Percentiles rank a stretch among this genome's conserved stretches.
Evolutionary conservation across 2,329 filamentous ascomycete genomes (phyloP).

Genomic region (Exophiala spinifera): DNA sequence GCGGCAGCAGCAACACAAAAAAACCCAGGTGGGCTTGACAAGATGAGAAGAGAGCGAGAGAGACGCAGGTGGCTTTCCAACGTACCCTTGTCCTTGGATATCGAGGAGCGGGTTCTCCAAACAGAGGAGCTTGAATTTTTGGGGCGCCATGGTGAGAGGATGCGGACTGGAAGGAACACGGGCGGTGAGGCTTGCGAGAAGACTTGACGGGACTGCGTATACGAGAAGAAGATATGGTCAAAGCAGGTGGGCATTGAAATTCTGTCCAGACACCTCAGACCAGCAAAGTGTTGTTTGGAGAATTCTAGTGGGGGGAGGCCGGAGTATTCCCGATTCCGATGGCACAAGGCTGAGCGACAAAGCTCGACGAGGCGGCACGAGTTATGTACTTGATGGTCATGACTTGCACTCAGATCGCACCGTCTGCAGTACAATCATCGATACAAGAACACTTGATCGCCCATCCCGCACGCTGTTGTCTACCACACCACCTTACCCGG

Average conservation of each 20-base stretch:
- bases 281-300: background rate
- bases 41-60: no score
- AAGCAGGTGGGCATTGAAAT: background rate
- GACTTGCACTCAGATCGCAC: background rate
- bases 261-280: background rate
- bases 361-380: background rate
- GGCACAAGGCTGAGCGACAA: background rate
- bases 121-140: constrained; percentile 85
- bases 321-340: background rate
- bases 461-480: no score
- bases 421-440: background rate
- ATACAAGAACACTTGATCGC: no score
- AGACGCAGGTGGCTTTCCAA: constrained; percentile 13
- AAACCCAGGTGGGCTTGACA: background rate
- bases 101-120: constrained; percentile 97
- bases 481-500: no score
- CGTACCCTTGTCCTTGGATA: constrained; percentile 76
- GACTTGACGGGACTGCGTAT: background rate
- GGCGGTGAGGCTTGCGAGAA: background rate
- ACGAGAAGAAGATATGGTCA: background rate
- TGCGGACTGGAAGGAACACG: constrained; percentile 13
- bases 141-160: constrained; percentile 60
- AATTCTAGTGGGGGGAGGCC: background rate
- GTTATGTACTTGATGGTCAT: no score
- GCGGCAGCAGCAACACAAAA: background rate